Percentiles rank a stretch among this genome's conserved stretches.
Evolutionary conservation across 768 basidiomycete species (phyloP).

Genomic region (Pulveroboletus ravenelii): DNA sequence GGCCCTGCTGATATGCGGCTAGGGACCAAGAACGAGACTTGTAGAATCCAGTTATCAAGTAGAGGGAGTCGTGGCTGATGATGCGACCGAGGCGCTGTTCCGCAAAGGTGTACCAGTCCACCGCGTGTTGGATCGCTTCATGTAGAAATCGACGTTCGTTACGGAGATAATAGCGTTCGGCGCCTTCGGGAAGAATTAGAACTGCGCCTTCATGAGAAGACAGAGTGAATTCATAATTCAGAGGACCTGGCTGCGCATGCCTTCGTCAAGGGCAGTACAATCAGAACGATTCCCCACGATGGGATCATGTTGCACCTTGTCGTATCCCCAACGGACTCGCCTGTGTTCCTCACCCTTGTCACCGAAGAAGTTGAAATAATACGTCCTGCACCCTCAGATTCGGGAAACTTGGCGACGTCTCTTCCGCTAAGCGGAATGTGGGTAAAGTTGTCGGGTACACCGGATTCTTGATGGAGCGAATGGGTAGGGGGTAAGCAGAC

Average conservation of each 20-base stretch:
- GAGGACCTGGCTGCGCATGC: background rate
- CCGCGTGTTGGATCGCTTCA: constrained; percentile 18
- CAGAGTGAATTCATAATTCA: constrained; percentile 11
- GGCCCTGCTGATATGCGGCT: constrained; percentile 11
- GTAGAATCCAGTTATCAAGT: constrained; percentile 19
- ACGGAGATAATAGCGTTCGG: constrained; percentile 19
- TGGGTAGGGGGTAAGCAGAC: constrained; percentile 29
- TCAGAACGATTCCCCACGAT: background rate
- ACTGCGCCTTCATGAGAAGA: constrained; percentile 28
- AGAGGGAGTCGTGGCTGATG: constrained; percentile 21
- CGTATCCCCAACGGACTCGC: background rate
- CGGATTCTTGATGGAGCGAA: constrained; percentile 3
- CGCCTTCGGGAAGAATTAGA: constrained; percentile 31
- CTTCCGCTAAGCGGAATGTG: constrained; percentile 15
- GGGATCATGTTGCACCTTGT: background rate
- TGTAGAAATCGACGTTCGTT: constrained; percentile 17
- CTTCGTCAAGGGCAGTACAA: background rate
- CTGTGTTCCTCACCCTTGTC: background rate
- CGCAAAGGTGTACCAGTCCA: constrained; percentile 28
- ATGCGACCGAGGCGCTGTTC: constrained; percentile 16
- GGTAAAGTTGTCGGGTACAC: constrained; percentile 26
- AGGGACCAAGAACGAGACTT: constrained; percentile 25
- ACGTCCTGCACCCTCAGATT: constrained; percentile 9
- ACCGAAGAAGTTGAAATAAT: constrained; percentile 12
- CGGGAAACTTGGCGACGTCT: constrained; percentile 6